Percentiles rank a stretch among this genome's conserved stretches.
phyloP scores from a whole-genome alignment of 495 filamentous ascomycete genomes.

The Neurospora cerealis region DNA sequence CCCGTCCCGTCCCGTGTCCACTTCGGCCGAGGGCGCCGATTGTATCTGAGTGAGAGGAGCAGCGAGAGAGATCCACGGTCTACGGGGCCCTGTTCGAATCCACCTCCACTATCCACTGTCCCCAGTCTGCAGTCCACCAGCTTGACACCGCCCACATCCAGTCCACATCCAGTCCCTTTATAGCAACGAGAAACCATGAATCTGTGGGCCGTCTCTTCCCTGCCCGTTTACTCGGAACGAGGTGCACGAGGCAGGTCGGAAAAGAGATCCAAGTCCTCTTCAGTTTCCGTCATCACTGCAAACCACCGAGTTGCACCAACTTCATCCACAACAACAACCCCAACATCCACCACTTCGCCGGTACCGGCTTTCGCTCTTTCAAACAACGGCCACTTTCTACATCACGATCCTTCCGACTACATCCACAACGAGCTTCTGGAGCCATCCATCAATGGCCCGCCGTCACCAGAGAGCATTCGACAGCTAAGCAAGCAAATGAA shows the following conservation, averaged over 20 bases:
- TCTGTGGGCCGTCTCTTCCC: conserved; percentile 24
- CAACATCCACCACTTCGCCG: background rate
- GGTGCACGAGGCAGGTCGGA: conserved; percentile 11
- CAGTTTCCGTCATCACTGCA: background rate
- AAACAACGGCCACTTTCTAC: background rate
- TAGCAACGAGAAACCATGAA: conserved; percentile 16
- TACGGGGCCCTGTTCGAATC: background rate
- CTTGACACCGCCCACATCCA: conserved; percentile 1
- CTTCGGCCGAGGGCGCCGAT: background rate
- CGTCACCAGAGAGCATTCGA: conserved; percentile 44
- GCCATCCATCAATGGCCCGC: conserved; percentile 42
- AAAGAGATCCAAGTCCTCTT: conserved; percentile 10
- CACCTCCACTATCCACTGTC: background rate
- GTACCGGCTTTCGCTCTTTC: conserved; percentile 6
- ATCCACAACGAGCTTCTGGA: conserved; percentile 28
- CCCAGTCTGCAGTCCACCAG: background rate
- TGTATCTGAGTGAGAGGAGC: background rate
- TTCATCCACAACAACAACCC: background rate
- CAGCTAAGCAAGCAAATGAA: conserved; percentile 41
- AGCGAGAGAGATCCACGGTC: background rate
- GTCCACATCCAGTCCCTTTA: background rate
- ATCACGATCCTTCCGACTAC: conserved; percentile 14
- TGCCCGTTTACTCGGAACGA: conserved; percentile 22
- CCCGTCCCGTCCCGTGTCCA: background rate
- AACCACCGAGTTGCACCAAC: background rate